These are phyloP conservation scores for Stentor coeruleus DNA, from an alignment of 73 alveolate genomes.

Conservation along the genomic window DNA sequence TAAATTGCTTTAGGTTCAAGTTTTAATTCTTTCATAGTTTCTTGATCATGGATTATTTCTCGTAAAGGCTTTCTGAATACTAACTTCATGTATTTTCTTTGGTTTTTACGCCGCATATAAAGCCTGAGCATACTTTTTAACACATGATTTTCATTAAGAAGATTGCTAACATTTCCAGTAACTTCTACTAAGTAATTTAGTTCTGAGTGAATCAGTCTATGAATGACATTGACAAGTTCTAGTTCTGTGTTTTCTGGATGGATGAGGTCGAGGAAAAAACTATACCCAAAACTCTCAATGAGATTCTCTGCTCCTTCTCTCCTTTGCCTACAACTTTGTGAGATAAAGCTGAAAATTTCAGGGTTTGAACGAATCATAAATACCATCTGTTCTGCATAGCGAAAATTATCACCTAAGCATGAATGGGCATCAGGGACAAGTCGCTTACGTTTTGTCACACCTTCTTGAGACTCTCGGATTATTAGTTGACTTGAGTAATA, in stretches of 20 bases:
- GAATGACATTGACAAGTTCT: constrained; percentile 9
- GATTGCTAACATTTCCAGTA: neutral
- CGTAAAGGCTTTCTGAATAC: constrained; percentile 3
- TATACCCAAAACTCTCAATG: constrained; percentile 19
- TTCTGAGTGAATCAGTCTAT: constrained; percentile 11
- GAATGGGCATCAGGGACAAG: constrained; percentile 23
- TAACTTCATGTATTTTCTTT: constrained; percentile 21
- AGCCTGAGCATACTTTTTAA: neutral
- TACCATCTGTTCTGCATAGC: constrained; percentile 3
- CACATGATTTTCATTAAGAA: constrained; percentile 10
- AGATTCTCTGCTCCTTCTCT: neutral
- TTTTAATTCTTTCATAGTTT: neutral
- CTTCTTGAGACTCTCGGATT: constrained; percentile 16
- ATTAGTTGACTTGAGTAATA: constrained; percentile 3
- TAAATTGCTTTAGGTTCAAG: constrained; percentile 5
- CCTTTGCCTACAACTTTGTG: neutral
- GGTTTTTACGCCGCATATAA: constrained; percentile 23
- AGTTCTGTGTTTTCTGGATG: constrained; percentile 21
- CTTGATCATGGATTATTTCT: constrained; percentile 14
- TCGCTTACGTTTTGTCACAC: neutral
- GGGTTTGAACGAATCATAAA: neutral
- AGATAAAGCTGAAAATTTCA: neutral
- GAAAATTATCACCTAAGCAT: neutral
- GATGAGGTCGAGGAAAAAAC: constrained; percentile 14
- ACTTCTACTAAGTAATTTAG: neutral